Conservation (phyloP, 371 early-diverging fungal genomes). For the Rozella allomycis region DNA sequence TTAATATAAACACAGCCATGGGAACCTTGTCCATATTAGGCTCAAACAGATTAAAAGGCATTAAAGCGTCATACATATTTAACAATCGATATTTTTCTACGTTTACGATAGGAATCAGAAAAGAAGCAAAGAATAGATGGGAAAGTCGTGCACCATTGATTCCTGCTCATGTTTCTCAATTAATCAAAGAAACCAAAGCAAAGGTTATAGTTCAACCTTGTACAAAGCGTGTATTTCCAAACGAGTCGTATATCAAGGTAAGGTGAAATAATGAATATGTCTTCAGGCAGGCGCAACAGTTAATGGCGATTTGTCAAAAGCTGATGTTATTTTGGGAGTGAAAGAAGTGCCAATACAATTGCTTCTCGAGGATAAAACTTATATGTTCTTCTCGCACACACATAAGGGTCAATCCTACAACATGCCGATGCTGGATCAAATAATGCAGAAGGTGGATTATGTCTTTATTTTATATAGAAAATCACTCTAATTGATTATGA, state of each 20-base stretch:
- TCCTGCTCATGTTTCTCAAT: constrained; percentile 44
- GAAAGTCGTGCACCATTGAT: constrained; percentile 72
- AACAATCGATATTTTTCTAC: too few relatives aligned
- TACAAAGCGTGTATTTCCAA: constrained; percentile 66
- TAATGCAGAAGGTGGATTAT: constrained; percentile 52
- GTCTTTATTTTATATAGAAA: constrained; percentile 20
- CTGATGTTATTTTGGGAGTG: constrained; percentile 83
- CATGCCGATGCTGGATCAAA: constrained; percentile 62
- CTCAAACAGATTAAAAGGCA: too few relatives aligned
- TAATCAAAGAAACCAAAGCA: constrained; percentile 58
- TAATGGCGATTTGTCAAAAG: constrained; percentile 59
- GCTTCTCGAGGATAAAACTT: constrained; percentile 65
- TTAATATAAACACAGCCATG: too few relatives aligned
- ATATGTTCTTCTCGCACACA: constrained; percentile 86
- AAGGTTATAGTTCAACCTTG: constrained; percentile 71
- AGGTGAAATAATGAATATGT: not conserved
- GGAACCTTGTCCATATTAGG: too few relatives aligned
- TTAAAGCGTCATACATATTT: too few relatives aligned
- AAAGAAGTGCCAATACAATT: constrained; percentile 79
- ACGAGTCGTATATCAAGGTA: constrained; percentile 52
- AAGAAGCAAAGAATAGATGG: constrained; percentile 90
- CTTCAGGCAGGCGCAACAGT: constrained; percentile 61
- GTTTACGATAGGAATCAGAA: constrained; percentile 71
- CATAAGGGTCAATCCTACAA: constrained; percentile 87
- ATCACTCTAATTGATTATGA: constrained; percentile 88